Evolutionary conservation across 2,329 filamentous ascomycete genomes (phyloP).

Genomic region (Cladosporium oxysporum): DNA sequence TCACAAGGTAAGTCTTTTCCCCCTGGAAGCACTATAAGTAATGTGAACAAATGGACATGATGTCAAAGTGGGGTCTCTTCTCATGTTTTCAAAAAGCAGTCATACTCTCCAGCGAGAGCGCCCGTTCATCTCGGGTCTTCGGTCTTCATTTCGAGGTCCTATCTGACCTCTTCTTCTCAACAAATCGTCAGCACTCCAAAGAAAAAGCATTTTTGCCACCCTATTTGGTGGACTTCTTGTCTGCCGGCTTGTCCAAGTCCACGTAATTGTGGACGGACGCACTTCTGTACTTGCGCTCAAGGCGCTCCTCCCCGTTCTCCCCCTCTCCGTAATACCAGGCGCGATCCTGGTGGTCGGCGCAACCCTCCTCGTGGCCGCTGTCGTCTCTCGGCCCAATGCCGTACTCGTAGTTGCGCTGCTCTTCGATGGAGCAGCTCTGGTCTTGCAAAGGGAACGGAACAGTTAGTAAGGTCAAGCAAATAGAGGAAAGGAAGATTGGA

Average conservation of each 20-base stretch:
- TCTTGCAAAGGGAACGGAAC: neutral
- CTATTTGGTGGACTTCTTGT: neutral
- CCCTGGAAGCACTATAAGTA: neutral
- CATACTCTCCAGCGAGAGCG: neutral
- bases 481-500: neutral
- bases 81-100: neutral
- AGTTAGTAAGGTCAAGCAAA: neutral
- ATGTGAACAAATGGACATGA: neutral
- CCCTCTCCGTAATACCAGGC: neutral
- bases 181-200: neutral
- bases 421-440: neutral
- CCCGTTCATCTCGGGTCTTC: neutral
- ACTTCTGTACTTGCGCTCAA: neutral
- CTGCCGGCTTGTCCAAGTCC: neutral
- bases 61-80: neutral
- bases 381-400: neutral
- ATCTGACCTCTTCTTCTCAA: neutral
- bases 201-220: neutral
- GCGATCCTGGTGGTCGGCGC: neutral
- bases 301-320: neutral
- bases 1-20: neutral
- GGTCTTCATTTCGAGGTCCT: neutral
- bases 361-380: neutral
- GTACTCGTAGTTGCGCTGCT: neutral
- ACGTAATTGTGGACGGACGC: neutral